Evolutionary conservation across 2,329 filamentous ascomycete genomes (phyloP).

Genomic region (Ophiostoma pallidulum): DNA sequence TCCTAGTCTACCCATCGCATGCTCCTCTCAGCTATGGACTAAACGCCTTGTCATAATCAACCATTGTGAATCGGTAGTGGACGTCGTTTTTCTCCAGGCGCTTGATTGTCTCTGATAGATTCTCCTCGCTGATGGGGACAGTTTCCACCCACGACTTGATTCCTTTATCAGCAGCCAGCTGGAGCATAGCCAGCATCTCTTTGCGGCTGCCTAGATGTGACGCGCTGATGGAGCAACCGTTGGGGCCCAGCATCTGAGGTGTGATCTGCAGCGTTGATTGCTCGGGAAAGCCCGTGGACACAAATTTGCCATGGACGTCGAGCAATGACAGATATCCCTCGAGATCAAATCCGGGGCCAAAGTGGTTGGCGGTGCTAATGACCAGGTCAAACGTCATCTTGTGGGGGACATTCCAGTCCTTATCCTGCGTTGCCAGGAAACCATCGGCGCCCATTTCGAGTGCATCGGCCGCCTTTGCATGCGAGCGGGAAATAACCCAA

Average conservation of each 20-base stretch:
- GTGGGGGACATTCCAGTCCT: slow-evolving; percentile 48
- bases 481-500: slow-evolving; percentile 51
- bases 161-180: slow-evolving; percentile 59
- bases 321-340: slow-evolving; percentile 65
- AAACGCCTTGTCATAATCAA: slow-evolving; percentile 59
- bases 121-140: slow-evolving; percentile 62
- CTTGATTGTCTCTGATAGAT: slow-evolving; percentile 58
- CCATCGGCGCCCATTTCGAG: slow-evolving; percentile 50
- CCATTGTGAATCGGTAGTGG: slow-evolving; percentile 65
- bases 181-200: slow-evolving; percentile 63
- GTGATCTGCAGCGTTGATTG: slow-evolving; percentile 62
- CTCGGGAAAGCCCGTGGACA: slow-evolving; percentile 70
- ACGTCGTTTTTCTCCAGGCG: slow-evolving; percentile 62
- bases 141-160: slow-evolving; percentile 62
- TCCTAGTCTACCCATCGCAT: too few species aligned
- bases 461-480: slow-evolving; percentile 50
- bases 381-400: slow-evolving; percentile 64
- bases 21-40: slow-evolving; percentile 36
- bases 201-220: slow-evolving; percentile 61
- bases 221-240: slow-evolving; percentile 62
- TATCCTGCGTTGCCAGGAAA: slow-evolving; percentile 48
- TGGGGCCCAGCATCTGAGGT: slow-evolving; percentile 58
- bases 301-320: slow-evolving; percentile 72
- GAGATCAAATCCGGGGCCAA: slow-evolving; percentile 53
- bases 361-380: slow-evolving; percentile 62